Base-by-base conservation (phyloP, 305 asterid genomes). In the Fraxinus paxiana region DNA sequence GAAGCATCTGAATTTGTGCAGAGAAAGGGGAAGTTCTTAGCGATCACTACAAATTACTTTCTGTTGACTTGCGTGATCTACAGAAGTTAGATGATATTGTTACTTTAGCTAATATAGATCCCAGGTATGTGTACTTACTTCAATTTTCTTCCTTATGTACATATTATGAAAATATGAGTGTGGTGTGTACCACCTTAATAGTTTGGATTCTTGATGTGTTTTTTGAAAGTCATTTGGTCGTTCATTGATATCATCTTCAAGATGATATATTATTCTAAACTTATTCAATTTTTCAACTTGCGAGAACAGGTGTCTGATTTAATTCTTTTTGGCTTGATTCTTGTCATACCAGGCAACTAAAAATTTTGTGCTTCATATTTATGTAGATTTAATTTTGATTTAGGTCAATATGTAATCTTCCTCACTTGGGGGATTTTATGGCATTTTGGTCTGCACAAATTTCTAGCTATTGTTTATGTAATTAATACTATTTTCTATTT, bases 11-110 rank as follows among this genome's bases (percentile, higher is more conserved):
- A 79, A 84, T 82, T 87, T 88, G 31, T 87, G 86, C 92, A 96
- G 98, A 96, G 84, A 93, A 89, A 82, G 99, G 99, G 78, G 98
- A 96, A 90, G 98, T 96, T 77, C 86, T 87, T 83, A 88, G 96
- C 77, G 87, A 90, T 73, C 93, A 90, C 83, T 96, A 94, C 97
- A 96, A 94, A 87, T 93, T 96, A 81, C 93, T 96, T 75, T 98
- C 99, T 26, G 90, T 92, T 79, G 99, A 96, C 85, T 84, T 96
- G 87, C 93, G 97, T 48, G 96, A 94, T 82, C 82, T 94, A 79
- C 84, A 81, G 77, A 87, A 88, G 77, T 89, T 96, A 41, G 94
- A 93, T 82, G 93, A 90, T 83, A 87, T 94, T 73, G 82, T 96
- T 75, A 80, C 88, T 51, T 77, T 89, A 88, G 97, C 99, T 83